Base-by-base conservation (phyloP, 768 basidiomycete genomes). In the Xanthoconium purpureum region DNA sequence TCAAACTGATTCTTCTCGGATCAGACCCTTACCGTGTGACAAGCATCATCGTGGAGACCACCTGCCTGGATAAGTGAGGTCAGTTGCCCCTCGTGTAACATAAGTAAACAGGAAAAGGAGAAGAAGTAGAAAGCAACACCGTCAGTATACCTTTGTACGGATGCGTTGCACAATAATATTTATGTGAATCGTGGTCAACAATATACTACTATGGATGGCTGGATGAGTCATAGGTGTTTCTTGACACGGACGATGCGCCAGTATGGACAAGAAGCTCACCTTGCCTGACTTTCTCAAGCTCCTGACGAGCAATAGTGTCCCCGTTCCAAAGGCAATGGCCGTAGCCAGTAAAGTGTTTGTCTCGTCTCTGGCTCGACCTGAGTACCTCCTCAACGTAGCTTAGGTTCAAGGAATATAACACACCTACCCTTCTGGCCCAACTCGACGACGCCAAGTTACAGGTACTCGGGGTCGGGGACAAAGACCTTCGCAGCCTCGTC, bases 1-100 rank as follows among this genome's bases (percentile, higher is more conserved):
- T 59, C 7, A 18, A 54, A 24, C 56, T 58, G 39, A 35, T 48
- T 18, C 42, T 42, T 47, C 55, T 58, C 39, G 61, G 44, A 39
- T 54, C 48, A 93, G 91, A 98, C 74, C 93, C 97, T 32, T 99
- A 99, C 75, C 90, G 91, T 57, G 96, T 99, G 59, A 96, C 93
- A 29, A 73, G 80, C 65, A 91, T 91, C 72, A 85, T 94, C 58
- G 86, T 92, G 55, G 92, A 95, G 79, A 96, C 94, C 54, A 94
- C 91, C 55, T 61, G 85, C 67, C 78, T 90, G 63, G 80, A 84
- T 71, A 78, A 81, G 71, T 88, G 78, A 67, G n/a, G 51, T 42
- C 40, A 24, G 47, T 55, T 43, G 47, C 15, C 39, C 60, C 12
- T 18, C 13, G 37, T 67, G 49, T 67, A 61, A 24, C 43, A 57